Evolutionary conservation across 768 basidiomycete genomes (phyloP).

Genomic region (Trametes coccinea): DNA sequence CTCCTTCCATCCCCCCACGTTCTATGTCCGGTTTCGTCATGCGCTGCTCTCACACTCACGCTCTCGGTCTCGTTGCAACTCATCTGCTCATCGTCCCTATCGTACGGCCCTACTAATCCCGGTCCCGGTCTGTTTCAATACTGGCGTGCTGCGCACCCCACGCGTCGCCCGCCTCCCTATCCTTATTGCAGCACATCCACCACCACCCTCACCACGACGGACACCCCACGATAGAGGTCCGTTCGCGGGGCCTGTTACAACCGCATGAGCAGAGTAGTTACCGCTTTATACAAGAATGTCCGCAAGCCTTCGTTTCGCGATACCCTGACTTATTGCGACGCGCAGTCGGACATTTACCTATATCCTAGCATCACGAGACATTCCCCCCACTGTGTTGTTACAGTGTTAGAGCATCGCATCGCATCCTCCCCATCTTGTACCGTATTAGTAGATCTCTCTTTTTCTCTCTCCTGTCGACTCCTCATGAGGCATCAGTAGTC

Average conservation of each 20-base stretch:
- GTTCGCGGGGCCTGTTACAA: constrained; percentile 38
- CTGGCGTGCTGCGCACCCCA: background rate
- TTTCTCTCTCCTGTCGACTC: constrained; percentile 19
- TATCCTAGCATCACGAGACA: constrained; percentile 61
- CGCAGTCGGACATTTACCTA: constrained; percentile 48
- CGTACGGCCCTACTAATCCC: constrained; percentile 43
- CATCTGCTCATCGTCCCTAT: constrained; percentile 46
- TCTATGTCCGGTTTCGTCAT: constrained; percentile 38
- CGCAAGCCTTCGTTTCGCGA: constrained; percentile 50
- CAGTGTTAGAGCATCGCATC: constrained; percentile 65
- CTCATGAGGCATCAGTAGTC: constrained; percentile 13
- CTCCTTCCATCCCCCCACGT: background rate
- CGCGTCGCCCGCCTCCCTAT: constrained; percentile 20
- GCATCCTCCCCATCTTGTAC: constrained; percentile 34
- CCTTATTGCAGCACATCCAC: constrained; percentile 24
- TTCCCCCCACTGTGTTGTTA: constrained; percentile 29
- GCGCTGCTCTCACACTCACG: constrained; percentile 62
- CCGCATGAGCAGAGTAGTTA: constrained; percentile 44
- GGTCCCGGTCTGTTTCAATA: constrained; percentile 27
- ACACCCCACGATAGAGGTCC: constrained; percentile 37
- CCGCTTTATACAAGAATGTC: constrained; percentile 33
- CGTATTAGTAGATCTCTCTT: constrained; percentile 31
- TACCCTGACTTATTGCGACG: constrained; percentile 51
- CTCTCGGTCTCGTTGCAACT: constrained; percentile 55
- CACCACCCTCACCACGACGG: constrained; percentile 23